Percentiles rank a stretch among this genome's conserved stretches.
These are phyloP conservation scores for Dictyostelium intermedium DNA, from an alignment of 78 protist genomes.

Conservation along the genomic window DNA sequence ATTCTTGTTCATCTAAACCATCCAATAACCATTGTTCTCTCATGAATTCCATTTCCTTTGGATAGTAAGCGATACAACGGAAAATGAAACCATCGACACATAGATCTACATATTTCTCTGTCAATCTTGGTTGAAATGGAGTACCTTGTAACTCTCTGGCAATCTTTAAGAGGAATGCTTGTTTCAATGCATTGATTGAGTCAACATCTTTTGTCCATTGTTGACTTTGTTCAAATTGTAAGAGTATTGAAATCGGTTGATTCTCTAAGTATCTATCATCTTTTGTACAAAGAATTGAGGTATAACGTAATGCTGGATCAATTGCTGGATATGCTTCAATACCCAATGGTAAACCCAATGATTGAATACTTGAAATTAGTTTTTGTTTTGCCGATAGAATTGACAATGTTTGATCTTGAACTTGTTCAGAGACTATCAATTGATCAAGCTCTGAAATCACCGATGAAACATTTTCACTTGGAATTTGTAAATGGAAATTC, in stretches of 20 bases:
- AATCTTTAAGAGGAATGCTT: slow-evolving; percentile 58
- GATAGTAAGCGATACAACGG: slow-evolving; percentile 58
- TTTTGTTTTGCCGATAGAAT: slow-evolving; percentile 9
- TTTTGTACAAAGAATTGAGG: background rate
- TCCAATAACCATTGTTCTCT: slow-evolving; percentile 15
- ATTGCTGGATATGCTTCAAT: slow-evolving; percentile 34
- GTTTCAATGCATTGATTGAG: slow-evolving; percentile 32
- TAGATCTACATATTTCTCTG: slow-evolving; percentile 13
- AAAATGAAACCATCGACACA: slow-evolving; percentile 45
- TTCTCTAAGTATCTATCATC: slow-evolving; percentile 23
- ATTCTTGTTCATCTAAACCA: background rate
- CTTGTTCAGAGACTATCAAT: background rate
- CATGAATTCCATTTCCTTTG: slow-evolving; percentile 35
- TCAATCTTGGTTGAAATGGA: background rate
- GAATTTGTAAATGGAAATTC: slow-evolving; percentile 14
- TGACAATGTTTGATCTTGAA: background rate
- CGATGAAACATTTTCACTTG: background rate
- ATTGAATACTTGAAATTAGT: background rate
- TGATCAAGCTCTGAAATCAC: slow-evolving; percentile 26
- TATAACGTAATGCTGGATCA: slow-evolving; percentile 68
- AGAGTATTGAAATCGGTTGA: slow-evolving; percentile 11
- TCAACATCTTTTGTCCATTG: slow-evolving; percentile 48
- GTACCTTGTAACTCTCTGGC: slow-evolving; percentile 22
- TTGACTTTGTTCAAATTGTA: slow-evolving; percentile 11
- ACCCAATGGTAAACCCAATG: slow-evolving; percentile 30